Evolutionary conservation across 306 rosid species (phyloP).

Genomic region (Argentina anserina): DNA sequence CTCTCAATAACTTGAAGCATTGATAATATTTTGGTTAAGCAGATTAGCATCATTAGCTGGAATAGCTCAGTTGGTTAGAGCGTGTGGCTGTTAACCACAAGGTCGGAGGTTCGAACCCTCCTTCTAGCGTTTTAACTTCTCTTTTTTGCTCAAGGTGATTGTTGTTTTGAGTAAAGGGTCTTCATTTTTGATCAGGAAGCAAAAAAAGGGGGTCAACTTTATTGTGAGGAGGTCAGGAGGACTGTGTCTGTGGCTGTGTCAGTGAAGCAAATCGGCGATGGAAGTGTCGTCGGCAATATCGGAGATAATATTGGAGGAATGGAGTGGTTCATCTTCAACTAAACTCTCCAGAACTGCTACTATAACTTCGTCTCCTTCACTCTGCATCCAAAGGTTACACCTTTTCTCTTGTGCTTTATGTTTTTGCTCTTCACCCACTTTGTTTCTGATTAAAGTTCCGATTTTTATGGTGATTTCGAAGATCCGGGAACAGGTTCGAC

Average conservation of each 20-base stretch:
- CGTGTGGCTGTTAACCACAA: slow-evolving; percentile 61
- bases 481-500: slow-evolving; percentile 66
- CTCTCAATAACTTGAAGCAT: background rate
- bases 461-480: slow-evolving; percentile 12
- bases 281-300: slow-evolving; percentile 31
- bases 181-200: background rate
- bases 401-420: background rate
- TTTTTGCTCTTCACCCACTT: background rate
- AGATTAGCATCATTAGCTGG: background rate
- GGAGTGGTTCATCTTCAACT: slow-evolving; percentile 75
- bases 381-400: slow-evolving; percentile 53
- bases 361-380: slow-evolving; percentile 58
- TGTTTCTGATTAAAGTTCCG: background rate
- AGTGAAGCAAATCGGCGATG: slow-evolving; percentile 29
- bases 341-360: slow-evolving; percentile 83
- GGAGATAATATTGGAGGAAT: slow-evolving; percentile 57
- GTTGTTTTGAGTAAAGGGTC: background rate
- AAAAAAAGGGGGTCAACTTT: background rate
- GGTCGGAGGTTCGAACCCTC: slow-evolving; percentile 63
- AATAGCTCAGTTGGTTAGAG: slow-evolving; percentile 57
- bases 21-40: background rate
- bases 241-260: background rate
- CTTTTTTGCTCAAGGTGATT: background rate
- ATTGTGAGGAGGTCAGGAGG: background rate
- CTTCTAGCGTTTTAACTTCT: slow-evolving; percentile 31